Conservation (phyloP, 805 yeast genomes). For the Suhomyces prunicola region DNA sequence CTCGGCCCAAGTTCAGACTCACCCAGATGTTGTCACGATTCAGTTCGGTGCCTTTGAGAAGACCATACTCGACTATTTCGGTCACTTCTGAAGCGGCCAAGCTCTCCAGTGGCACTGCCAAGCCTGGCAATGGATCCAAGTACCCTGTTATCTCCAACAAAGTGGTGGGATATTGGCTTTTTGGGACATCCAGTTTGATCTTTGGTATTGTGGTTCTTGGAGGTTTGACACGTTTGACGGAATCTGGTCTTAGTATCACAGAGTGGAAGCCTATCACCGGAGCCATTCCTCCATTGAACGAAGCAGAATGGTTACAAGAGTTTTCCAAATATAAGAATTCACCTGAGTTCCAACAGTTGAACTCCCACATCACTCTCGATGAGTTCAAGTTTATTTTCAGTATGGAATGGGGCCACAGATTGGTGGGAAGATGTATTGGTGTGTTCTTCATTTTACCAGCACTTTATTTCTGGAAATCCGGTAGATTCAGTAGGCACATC, state of each 20-base stretch:
- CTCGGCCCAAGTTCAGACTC: conserved; percentile 6
- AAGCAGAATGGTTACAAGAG: conserved; percentile 82
- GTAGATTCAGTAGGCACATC: conserved; percentile 63
- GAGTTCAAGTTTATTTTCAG: conserved; percentile 92
- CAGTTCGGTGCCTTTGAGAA: background rate
- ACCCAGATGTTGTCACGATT: background rate
- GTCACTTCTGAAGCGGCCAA: background rate
- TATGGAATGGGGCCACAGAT: conserved; percentile 97
- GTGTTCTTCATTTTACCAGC: conserved; percentile 81
- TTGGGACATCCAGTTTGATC: conserved; percentile 83
- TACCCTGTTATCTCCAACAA: conserved; percentile 20
- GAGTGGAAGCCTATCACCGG: conserved; percentile 99
- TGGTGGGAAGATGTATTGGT: conserved; percentile 91
- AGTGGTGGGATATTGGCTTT: conserved; percentile 78
- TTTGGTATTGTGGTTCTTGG: conserved; percentile 97
- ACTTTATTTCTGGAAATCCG: conserved; percentile 66
- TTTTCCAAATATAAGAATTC: conserved; percentile 76
- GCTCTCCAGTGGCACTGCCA: background rate
- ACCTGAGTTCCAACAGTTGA: conserved; percentile 88
- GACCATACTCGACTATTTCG: conserved; percentile 5
- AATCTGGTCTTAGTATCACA: conserved; percentile 92
- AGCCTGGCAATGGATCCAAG: background rate
- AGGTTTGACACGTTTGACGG: conserved; percentile 92
- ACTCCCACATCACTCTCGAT: conserved; percentile 83
- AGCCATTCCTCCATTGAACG: conserved; percentile 78